phyloP scores from a whole-genome alignment of 2,329 filamentous ascomycete genomes.

The Sarocladium strictum region DNA sequence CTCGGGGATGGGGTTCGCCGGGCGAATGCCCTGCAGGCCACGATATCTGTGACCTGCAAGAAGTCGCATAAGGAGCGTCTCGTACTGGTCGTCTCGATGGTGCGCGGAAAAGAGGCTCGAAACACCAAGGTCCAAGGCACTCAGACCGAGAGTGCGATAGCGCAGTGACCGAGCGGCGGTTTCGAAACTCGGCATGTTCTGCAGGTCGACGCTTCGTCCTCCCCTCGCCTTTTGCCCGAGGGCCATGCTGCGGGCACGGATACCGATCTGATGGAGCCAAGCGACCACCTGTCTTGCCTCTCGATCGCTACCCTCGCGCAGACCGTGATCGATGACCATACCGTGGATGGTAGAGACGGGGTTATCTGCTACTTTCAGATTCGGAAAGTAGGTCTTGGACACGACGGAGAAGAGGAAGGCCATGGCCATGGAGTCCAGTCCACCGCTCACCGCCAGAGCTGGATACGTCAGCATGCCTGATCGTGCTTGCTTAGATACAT shows the following conservation, averaged over 20 bases:
- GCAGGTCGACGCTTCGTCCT: slow-evolving; percentile 12
- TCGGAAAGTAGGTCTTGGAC: slow-evolving; percentile 16
- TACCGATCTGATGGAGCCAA: slow-evolving; percentile 32
- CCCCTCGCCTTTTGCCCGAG: slow-evolving; percentile 39
- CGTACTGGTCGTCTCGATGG: slow-evolving; percentile 84
- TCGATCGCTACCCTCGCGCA: slow-evolving; percentile 43
- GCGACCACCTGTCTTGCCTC: slow-evolving; percentile 46
- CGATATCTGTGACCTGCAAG: slow-evolving; percentile 58
- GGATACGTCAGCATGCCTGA: not conserved
- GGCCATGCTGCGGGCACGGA: slow-evolving; percentile 23
- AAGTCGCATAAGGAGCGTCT: slow-evolving; percentile 80
- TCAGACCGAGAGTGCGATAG: slow-evolving; percentile 63
- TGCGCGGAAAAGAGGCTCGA: slow-evolving; percentile 70
- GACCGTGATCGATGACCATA: slow-evolving; percentile 52
- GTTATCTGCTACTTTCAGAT: not conserved
- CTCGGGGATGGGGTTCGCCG: slow-evolving; percentile 69
- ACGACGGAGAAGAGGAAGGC: slow-evolving; percentile 60
- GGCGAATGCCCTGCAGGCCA: slow-evolving; percentile 67
- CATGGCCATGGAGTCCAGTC: slow-evolving; percentile 96
- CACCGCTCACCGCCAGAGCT: slow-evolving; percentile 83
- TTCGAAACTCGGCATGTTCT: slow-evolving; percentile 62
- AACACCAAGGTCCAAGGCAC: slow-evolving; percentile 47
- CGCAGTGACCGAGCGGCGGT: slow-evolving; percentile 66
- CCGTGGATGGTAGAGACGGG: slow-evolving; percentile 35
- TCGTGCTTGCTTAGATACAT: too few relatives aligned